These are phyloP conservation scores for Cucumis hystrix DNA, from an alignment of 306 rosid species.

Conservation along the genomic window DNA sequence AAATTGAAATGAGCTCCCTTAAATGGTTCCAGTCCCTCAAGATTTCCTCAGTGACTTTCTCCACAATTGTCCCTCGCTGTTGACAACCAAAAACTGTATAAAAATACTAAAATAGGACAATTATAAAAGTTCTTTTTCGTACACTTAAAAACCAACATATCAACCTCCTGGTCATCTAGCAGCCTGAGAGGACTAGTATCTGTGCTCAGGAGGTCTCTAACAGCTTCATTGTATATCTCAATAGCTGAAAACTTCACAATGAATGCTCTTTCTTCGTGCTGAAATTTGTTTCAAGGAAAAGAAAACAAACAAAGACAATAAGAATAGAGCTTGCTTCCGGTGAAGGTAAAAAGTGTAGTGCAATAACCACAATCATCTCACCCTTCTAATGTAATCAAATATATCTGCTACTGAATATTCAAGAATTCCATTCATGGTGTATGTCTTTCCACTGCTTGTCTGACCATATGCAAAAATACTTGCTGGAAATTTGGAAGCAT, in stretches of 20 bases:
- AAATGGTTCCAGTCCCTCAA: conserved; percentile 85
- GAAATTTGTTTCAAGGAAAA: conserved; percentile 15
- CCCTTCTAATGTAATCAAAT: conserved; percentile 74
- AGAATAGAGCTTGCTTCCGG: neutral
- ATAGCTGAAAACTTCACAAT: conserved; percentile 84
- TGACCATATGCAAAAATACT: conserved; percentile 97
- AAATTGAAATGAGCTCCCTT: conserved; percentile 65
- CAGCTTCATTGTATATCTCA: conserved; percentile 95
- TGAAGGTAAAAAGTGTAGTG: neutral
- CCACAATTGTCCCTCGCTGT: conserved; percentile 79
- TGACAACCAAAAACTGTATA: conserved; percentile 12
- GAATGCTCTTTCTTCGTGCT: conserved; percentile 98
- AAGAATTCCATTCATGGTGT: conserved; percentile 94
- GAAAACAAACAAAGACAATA: neutral
- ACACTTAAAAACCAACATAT: conserved; percentile 1
- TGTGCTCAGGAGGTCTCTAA: conserved; percentile 84
- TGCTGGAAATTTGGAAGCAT: conserved; percentile 33
- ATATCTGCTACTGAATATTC: conserved; percentile 83
- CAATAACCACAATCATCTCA: conserved; percentile 18
- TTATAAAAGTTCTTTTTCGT: neutral
- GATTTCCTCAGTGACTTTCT: conserved; percentile 84
- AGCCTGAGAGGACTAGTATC: conserved; percentile 78
- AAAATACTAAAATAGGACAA: neutral
- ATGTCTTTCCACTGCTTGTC: conserved; percentile 98
- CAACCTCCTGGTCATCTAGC: conserved; percentile 96